Conservation (phyloP, 768 basidiomycete species). For the Agrocybe praecox region DNA sequence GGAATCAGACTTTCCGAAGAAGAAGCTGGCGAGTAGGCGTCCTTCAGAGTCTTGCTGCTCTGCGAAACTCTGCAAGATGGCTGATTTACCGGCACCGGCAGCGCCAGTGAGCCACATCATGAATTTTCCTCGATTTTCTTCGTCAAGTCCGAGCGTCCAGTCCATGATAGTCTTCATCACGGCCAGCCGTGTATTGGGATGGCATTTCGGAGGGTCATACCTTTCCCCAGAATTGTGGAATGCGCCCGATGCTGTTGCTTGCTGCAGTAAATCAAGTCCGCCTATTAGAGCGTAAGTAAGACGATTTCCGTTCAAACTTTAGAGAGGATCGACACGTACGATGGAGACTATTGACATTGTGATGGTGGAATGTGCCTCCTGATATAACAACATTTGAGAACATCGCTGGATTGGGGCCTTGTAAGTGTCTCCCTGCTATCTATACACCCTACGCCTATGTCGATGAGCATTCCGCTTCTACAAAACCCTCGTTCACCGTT, state of each 20-base stretch:
- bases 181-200: slow-evolving; percentile 13
- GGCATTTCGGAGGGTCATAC: slow-evolving; percentile 10
- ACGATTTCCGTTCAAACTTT: too few species aligned
- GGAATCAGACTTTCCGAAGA: slow-evolving; percentile 4
- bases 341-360: neutral
- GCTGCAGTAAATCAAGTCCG: slow-evolving; percentile 26
- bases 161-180: slow-evolving; percentile 5
- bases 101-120: slow-evolving; percentile 18
- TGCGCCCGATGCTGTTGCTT: slow-evolving; percentile 32
- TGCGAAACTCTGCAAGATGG: slow-evolving; percentile 15
- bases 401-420: too few species aligned
- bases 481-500: too few species aligned
- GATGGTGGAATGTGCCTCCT: neutral
- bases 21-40: slow-evolving; percentile 11
- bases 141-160: slow-evolving; percentile 19
- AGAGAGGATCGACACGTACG: too few species aligned
- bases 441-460: too few species aligned
- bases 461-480: too few species aligned
- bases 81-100: slow-evolving; percentile 19
- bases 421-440: too few species aligned
- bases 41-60: neutral
- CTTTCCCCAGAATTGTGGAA: slow-evolving; percentile 11
- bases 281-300: neutral
- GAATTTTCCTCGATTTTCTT: neutral
- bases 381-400: neutral